phyloP scores from a whole-genome alignment of 352 stramenopile genomes.

The Globisporangium alternatum region DNA sequence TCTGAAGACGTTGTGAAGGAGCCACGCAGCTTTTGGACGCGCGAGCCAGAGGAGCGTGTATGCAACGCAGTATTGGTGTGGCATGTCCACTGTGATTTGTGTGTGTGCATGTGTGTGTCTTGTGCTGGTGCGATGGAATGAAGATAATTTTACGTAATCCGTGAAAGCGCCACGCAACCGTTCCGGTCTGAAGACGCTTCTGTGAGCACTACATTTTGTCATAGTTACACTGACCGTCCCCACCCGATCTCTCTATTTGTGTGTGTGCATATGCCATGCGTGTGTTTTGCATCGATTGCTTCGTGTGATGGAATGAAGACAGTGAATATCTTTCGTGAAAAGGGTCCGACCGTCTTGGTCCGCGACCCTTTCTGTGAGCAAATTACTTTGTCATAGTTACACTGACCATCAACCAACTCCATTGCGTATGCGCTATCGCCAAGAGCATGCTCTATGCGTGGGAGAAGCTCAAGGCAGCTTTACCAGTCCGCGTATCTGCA shows the following conservation, averaged over 20 bases:
- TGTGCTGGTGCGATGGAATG: constrained; percentile 15
- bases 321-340: constrained; percentile 42
- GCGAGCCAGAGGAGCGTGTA: not conserved
- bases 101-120: constrained; percentile 1
- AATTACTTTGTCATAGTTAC: constrained; percentile 74
- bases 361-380: constrained; percentile 50
- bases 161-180: constrained; percentile 21
- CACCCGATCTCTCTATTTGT: not conserved
- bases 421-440: not conserved
- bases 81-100: not conserved
- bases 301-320: constrained; percentile 49
- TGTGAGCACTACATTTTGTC: constrained; percentile 45
- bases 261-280: not conserved
- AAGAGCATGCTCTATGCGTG: not conserved
- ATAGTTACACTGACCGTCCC: constrained; percentile 63
- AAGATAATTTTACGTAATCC: constrained; percentile 20
- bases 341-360: constrained; percentile 44
- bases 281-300: not conserved
- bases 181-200: constrained; percentile 22
- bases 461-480: not conserved
- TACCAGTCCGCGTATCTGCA: no score
- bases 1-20: not conserved
- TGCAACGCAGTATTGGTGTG: not conserved
- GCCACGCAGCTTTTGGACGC: not conserved
- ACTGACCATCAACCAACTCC: constrained; percentile 54